A percentile compares a stretch with the other conserved stretches of the same genome.
These are phyloP conservation scores for Volutella citrinella DNA, from an alignment of 2,329 filamentous ascomycete species.

Conservation along the genomic window DNA sequence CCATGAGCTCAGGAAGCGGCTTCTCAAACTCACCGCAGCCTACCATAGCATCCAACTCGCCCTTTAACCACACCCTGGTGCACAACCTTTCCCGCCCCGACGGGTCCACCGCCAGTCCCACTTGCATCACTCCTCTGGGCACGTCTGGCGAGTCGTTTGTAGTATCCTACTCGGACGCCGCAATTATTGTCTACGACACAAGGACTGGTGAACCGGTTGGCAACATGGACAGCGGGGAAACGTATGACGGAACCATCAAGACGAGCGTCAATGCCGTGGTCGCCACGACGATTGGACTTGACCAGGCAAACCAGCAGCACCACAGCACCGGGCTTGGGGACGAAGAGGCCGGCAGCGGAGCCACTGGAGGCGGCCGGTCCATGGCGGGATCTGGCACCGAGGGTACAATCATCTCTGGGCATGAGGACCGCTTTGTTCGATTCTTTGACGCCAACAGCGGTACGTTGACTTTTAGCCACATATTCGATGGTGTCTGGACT, in stretches of 20 bases:
- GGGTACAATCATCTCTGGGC: constrained; percentile 91
- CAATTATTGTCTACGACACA: constrained; percentile 89
- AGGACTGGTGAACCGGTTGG: constrained; percentile 87
- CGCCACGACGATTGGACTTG: constrained; percentile 78
- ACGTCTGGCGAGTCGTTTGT: constrained; percentile 83
- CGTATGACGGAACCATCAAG: constrained; percentile 77
- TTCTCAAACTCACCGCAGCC: constrained; percentile 90
- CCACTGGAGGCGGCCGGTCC: constrained; percentile 66
- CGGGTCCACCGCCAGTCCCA: constrained; percentile 69
- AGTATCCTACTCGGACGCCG: constrained; percentile 86
- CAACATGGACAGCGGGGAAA: constrained; percentile 90
- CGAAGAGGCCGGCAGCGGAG: constrained; percentile 72
- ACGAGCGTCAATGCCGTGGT: constrained; percentile 90
- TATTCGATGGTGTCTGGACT: too few species aligned
- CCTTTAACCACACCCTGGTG: constrained; percentile 84
- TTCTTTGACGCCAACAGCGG: constrained; percentile 99
- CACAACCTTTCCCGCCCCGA: constrained; percentile 77
- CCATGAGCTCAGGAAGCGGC: constrained; percentile 89
- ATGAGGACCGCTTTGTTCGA: constrained; percentile 92
- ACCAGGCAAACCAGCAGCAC: constrained; percentile 57
- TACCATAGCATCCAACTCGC: constrained; percentile 77
- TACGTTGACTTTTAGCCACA: constrained; percentile 63
- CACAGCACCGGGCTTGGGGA: constrained; percentile 61
- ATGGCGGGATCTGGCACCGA: constrained; percentile 77
- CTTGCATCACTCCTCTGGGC: constrained; percentile 88